Percentiles rank a stretch among this genome's conserved stretches.
These are phyloP conservation scores for Mycena venus DNA, from an alignment of 768 basidiomycete genomes.

Conservation along the genomic window DNA sequence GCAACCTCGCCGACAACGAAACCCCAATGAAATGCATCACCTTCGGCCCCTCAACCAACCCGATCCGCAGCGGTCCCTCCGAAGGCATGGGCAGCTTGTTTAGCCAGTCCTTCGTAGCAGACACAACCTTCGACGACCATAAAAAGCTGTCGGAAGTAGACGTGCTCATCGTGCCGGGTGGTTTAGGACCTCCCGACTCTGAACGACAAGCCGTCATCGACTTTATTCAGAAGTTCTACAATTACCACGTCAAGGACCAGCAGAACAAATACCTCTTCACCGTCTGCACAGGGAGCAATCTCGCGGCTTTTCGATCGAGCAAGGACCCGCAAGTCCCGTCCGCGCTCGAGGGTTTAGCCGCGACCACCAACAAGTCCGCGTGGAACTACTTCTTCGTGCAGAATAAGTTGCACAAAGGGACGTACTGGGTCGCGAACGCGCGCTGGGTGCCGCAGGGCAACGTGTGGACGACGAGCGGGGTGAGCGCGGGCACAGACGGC, in stretches of 20 bases:
- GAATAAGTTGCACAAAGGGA: conserved; percentile 3
- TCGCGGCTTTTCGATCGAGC: conserved; percentile 6
- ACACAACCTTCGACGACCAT: conserved; percentile 4
- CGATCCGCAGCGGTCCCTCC: conserved; percentile 8
- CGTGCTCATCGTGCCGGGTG: conserved; percentile 23
- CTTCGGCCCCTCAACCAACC: conserved; percentile 9
- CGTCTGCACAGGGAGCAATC: conserved; percentile 19
- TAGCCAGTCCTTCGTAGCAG: conserved; percentile 17
- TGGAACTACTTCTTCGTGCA: conserved; percentile 15
- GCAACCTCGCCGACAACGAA: conserved; percentile 9
- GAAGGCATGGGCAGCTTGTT: conserved; percentile 12
- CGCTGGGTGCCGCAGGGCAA: conserved; percentile 21
- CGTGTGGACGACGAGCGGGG: conserved; percentile 26
- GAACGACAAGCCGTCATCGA: conserved; percentile 21
- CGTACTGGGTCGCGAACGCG: conserved; percentile 18
- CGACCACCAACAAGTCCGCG: conserved; percentile 23
- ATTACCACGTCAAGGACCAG: not conserved
- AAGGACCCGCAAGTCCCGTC: not conserved
- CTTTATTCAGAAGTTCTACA: conserved; percentile 16
- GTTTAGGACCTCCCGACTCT: conserved; percentile 15
- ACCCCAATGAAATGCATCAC: conserved; percentile 18
- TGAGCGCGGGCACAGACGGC: conserved; percentile 21
- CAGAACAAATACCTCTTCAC: conserved; percentile 17
- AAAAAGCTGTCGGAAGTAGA: conserved; percentile 14
- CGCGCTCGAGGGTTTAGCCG: conserved; percentile 12